Evolutionary conservation across 1,139 yeast species (phyloP).

Genomic region (Kurtzmaniella natalensis): DNA sequence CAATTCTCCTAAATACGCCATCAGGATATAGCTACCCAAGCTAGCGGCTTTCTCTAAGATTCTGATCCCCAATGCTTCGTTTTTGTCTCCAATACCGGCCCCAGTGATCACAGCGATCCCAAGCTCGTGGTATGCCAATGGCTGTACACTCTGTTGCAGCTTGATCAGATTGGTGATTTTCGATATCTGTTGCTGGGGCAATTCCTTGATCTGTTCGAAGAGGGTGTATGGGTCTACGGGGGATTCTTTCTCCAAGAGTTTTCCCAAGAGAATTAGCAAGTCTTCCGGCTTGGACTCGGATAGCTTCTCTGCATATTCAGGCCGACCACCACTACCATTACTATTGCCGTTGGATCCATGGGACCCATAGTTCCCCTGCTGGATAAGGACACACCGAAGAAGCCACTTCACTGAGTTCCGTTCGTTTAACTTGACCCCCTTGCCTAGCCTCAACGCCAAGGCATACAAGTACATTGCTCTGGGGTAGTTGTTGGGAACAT

Average conservation of each 20-base stretch:
- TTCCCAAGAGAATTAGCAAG: conserved; percentile 23
- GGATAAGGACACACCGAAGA: conserved; percentile 32
- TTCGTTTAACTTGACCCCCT: conserved; percentile 63
- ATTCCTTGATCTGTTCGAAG: conserved; percentile 21
- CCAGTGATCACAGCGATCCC: conserved; percentile 61
- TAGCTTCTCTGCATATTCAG: conserved; percentile 19
- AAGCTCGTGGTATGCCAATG: conserved; percentile 46
- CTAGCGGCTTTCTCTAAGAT: conserved; percentile 65
- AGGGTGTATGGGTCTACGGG: conserved; percentile 29
- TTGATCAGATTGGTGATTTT: conserved; percentile 24
- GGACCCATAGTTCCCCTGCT: conserved; percentile 3
- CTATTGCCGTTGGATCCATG: conserved; percentile 3
- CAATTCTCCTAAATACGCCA: conserved; percentile 67
- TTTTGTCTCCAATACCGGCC: conserved; percentile 50
- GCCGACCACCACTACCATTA: too few relatives aligned
- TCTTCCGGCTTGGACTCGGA: conserved; percentile 27
- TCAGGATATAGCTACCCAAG: conserved; percentile 66
- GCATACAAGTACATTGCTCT: conserved; percentile 71
- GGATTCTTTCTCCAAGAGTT: conserved; percentile 17
- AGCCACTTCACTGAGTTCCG: conserved; percentile 60
- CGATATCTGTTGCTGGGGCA: conserved; percentile 23
- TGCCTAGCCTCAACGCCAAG: conserved; percentile 63
- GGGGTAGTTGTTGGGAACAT: conserved; percentile 51
- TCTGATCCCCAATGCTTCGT: conserved; percentile 56
- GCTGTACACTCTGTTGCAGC: conserved; percentile 25